Evolutionary conservation across 2,329 filamentous ascomycete genomes (phyloP).

Genomic region (Penicillium concentricum): DNA sequence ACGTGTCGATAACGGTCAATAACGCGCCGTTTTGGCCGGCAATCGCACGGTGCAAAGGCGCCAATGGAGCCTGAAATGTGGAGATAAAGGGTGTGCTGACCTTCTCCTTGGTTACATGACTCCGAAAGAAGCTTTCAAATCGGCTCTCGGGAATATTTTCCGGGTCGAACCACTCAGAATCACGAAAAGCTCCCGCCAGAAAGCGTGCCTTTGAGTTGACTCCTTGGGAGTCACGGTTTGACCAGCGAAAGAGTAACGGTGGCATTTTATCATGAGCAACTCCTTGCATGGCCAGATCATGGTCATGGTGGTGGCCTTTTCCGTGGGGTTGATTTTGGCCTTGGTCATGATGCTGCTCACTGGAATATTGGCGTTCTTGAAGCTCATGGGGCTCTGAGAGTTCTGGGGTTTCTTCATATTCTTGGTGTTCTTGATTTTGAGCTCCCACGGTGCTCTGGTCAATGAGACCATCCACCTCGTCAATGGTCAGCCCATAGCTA

Average conservation of each 20-base stretch:
- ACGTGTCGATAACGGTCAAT: conserved; percentile 33
- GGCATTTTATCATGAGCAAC: conserved; percentile 14
- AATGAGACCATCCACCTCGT: not conserved
- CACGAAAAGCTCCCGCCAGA: conserved; percentile 29
- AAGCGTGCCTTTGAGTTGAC: conserved; percentile 27
- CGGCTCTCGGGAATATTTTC: conserved; percentile 11
- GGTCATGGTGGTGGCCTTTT: not conserved
- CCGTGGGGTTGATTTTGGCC: not conserved
- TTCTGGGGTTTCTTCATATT: too few relatives aligned
- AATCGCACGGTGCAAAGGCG: conserved; percentile 35
- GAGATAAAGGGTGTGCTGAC: conserved; percentile 37
- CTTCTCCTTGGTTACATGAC: conserved; percentile 25
- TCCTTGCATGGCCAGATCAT: not conserved
- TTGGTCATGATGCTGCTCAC: not conserved
- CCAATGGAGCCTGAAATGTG: conserved; percentile 23
- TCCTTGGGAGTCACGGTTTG: conserved; percentile 31
- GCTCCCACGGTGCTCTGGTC: not conserved
- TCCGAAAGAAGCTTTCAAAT: conserved; percentile 22
- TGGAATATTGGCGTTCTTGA: not conserved
- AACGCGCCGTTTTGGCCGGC: conserved; percentile 21
- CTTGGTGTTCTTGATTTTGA: not conserved
- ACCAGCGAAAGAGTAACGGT: conserved; percentile 36
- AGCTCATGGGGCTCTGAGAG: too few relatives aligned
- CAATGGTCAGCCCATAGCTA: not conserved
- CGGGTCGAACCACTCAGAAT: conserved; percentile 9